Base-by-base conservation (phyloP, 352 stramenopile species). In the Blastocystis sp. region DNA sequence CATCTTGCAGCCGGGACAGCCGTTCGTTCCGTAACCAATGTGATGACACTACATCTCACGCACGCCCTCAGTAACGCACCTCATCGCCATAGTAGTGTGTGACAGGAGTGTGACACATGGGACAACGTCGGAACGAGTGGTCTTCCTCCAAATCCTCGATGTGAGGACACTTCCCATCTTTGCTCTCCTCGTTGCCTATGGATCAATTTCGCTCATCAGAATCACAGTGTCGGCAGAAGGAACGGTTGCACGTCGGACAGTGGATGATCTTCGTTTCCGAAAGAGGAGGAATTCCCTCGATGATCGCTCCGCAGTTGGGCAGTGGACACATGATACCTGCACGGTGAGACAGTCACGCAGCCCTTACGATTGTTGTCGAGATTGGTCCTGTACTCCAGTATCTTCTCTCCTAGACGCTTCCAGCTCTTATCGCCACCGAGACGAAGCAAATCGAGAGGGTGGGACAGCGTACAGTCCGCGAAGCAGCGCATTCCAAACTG, bases 81-180 rank as follows among this genome's bases (percentile, higher is more conserved):
- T 88, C 78, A 61, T 88, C 78, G 52, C 78, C 78, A 34, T 79
- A 88, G 60, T 88, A 88, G 24, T 88, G 78, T 17, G 78, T 88
- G 17, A 88, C 62, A 60, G 78, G 78, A 34, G 68, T 88, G 24
- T 88, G 78, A n/a, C 78, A 88, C 64, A 79, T 76, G 10, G 78
- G 78, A 62, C 78, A 88, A 4, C 78, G 57, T 11, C 78, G 78
- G 52, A 76, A 88, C 3, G 78, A 79, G 19, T 61, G 64, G 38
- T 88, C 78, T 34, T 79, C 78, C 43, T 88, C 68, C 24, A 79
- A 78, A 65, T 79, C 78, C 40, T 88, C 78, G 9, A 42, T 40
- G 59, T 70, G 78, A 6, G 78, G 78, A 88, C 78, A 88, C 38
- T 79, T 62, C 10, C 78, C 78, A 28, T 88, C 61, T 19, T 79